Base-by-base conservation (phyloP, 1,139 yeast genomes). In the Yamadazyma sp. region DNA sequence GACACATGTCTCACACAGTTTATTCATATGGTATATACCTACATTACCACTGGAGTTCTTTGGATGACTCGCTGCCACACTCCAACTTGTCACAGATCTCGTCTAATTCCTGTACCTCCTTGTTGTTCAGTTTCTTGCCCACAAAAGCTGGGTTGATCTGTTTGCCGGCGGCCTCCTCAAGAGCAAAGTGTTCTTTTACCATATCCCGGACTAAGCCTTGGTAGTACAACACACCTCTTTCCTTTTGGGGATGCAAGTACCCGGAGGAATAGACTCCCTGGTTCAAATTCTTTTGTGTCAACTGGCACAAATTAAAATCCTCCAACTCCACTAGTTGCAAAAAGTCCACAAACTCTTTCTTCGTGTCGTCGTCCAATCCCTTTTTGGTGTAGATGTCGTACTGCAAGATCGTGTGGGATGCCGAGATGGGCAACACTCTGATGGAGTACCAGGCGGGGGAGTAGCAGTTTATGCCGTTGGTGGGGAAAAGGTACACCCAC, bases 361-460 rank as follows among this genome's bases (percentile, higher is more conserved):
- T 77, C 37, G 72, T 64, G 1, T 59, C 69, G 24, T 75, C 73
- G 25, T 65, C 68, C 38, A 77, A 55, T 8, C 83, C 84, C 56
- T 77, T 78, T 62, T 79, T 79, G 43, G 83, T 75, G 60, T 73
- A 79, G 41, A 79, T 75, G 51, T 79, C 83, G 51, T 79, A 79
- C 53, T 77, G 82, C 49, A 79, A 65, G 24, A 79, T 63, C 12
- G 83, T 79, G 51, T 69, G 77, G 31, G 69, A 66, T 9, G 83
- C 77, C 31, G 70, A 53, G 16, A 73, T 54, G 28, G 84, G 84
- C 45, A 78, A 63, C 2, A 79, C 83, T 52, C 83, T 64, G 46
- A 79, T 78, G 3, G 81, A 73, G 57, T 79, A 79, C 81, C 82
- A 79, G 5, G 83, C 83, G 46, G 83, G 83, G 0, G 83, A 78